Conservation (phyloP, 768 basidiomycete species). For the Xanthoconium purpureum region DNA sequence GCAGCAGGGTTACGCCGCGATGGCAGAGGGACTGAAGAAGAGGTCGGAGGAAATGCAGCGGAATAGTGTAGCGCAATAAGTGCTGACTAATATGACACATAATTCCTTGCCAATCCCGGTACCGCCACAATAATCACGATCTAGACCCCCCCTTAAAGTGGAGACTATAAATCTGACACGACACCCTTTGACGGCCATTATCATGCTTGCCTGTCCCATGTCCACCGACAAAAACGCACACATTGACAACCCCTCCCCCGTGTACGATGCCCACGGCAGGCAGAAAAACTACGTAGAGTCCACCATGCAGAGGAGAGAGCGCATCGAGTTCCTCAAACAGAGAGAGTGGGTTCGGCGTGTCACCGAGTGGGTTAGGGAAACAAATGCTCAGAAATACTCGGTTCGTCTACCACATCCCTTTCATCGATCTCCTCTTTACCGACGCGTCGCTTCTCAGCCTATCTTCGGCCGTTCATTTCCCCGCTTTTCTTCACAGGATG, state of each 20-base stretch:
- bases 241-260: conserved; percentile 22
- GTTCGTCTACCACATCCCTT: conserved; percentile 6
- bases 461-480: conserved; percentile 16
- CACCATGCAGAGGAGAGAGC: conserved; percentile 45
- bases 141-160: conserved; percentile 19
- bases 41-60: conserved; percentile 39
- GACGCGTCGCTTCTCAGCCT: conserved; percentile 9
- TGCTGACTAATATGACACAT: conserved; percentile 25
- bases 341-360: conserved; percentile 43
- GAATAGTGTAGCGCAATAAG: background rate
- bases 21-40: conserved; percentile 56
- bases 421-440: background rate
- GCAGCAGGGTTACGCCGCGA: conserved; percentile 45
- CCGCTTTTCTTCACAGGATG: conserved; percentile 12
- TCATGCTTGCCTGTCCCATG: conserved; percentile 25
- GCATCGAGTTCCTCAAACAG: conserved; percentile 49
- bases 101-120: conserved; percentile 15
- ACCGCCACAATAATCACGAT: conserved; percentile 24
- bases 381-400: conserved; percentile 26
- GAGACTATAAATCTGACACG: conserved; percentile 19
- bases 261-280: conserved; percentile 43
- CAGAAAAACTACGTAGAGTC: conserved; percentile 46
- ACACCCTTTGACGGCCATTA: conserved; percentile 4
- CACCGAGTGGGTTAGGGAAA: conserved; percentile 37
- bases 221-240: conserved; percentile 11